Evolutionary conservation across 371 early-diverging fungal genomes (phyloP), one percentile per base, ranked within the genome.

Genomic region (Mucor plumbeus): DNA sequence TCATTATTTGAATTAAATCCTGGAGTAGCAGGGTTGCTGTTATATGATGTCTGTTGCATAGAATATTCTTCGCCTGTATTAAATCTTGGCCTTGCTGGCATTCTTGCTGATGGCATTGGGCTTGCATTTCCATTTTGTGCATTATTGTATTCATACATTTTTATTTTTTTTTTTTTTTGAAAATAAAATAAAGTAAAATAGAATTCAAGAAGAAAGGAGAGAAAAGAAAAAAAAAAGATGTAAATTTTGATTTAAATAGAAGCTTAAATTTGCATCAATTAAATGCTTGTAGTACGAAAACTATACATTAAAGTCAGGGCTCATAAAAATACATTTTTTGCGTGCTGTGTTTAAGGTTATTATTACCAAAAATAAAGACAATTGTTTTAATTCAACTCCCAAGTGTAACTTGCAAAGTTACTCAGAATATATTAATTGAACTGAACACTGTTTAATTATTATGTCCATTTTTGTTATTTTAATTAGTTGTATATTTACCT

Each of bases 51-150:
- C 17, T 65, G 67, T 26, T 68, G 65, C 65, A 72, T 67, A 10
- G 68, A 58, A 39, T 68, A 72, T 44, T 72, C 72, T 36, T 72
- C 72, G 7, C 72, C 72, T 26, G 39, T 48, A 39, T 67, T 68
- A 19, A 68, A 68, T 15, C 64, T 47, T 11, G 72, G 63, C 38
- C 72, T 55, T 26, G 63, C 13, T 53, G 72, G 72, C 48, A 62
- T 31, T 41, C 69, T 61, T 31, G 68, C 64, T n/a, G 68, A 61
- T 11, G 66, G 73, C 43, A 59, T 44, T 19, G 68, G 69, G 39
- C 55, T 61, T 38, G 47, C 48, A 54, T 19, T 61, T 17, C 47
- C 47, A 39, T 62, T 67, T 17, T 56, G 64, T 47, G 57, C 48
- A 59, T 60, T 65, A 33, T 67, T 67, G 31, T 67, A 67, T 60